Conservation (phyloP, 495 filamentous ascomycete genomes). For the Penicillium flavigenum region DNA sequence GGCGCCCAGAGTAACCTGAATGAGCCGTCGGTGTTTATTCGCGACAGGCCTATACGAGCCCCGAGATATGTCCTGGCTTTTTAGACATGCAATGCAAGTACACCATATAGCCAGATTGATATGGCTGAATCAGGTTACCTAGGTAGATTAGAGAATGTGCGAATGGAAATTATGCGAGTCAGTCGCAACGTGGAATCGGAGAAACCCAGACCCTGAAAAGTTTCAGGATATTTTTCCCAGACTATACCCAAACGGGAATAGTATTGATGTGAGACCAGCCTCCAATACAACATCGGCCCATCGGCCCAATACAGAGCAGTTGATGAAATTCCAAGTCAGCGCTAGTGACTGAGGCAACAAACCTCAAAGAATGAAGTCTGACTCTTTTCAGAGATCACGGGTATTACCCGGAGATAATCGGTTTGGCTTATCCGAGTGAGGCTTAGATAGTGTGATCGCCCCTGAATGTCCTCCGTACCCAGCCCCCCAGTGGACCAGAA, state of each 20-base stretch:
- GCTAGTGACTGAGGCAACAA: not conserved
- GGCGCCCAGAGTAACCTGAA: not conserved
- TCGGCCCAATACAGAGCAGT: not conserved
- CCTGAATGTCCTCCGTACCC: constrained; percentile 2
- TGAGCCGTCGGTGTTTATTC: not conserved
- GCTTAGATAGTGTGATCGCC: constrained; percentile 8
- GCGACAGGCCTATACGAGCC: not conserved
- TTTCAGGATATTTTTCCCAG: not conserved
- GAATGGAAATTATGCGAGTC: not conserved
- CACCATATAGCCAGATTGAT: not conserved
- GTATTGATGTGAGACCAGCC: not conserved
- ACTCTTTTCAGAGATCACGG: not conserved
- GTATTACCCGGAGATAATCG: not conserved
- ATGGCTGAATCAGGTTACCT: not conserved
- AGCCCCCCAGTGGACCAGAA: not conserved
- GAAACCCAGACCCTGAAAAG: not conserved
- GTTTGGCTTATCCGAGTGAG: constrained; percentile 1
- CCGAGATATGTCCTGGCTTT: not conserved
- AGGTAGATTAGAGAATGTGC: too few relatives aligned
- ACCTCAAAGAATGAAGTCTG: not conserved
- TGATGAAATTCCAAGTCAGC: not conserved
- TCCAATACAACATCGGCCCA: not conserved
- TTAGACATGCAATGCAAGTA: not conserved
- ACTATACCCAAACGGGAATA: not conserved
- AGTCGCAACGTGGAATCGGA: too few relatives aligned